Percentiles rank a stretch among this genome's conserved stretches.
phyloP scores from a whole-genome alignment of 306 rosid species.

The Citrullus mucosospermus region DNA sequence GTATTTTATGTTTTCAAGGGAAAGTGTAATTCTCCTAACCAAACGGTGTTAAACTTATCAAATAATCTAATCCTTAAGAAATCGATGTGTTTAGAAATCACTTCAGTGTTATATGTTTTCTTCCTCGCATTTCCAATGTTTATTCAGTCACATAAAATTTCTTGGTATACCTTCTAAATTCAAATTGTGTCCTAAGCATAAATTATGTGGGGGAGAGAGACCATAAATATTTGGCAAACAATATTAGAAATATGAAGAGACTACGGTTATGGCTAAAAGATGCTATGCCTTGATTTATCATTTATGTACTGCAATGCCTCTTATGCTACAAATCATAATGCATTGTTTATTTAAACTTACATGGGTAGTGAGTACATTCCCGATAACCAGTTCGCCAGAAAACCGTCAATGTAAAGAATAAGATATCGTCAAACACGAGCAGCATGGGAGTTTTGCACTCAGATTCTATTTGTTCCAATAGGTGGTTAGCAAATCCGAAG shows the following conservation, averaged over 20 bases:
- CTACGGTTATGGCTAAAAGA: background rate
- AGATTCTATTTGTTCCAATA: slow-evolving; percentile 15
- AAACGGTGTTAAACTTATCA: background rate
- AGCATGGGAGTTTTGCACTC: background rate
- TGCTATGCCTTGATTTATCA: background rate
- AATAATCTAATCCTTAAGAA: background rate
- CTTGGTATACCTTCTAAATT: background rate
- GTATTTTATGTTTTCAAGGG: no score
- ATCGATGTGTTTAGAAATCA: background rate
- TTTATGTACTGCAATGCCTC: background rate
- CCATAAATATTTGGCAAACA: background rate
- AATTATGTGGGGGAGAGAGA: background rate
- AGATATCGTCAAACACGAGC: background rate
- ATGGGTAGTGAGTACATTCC: background rate
- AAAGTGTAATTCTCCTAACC: background rate
- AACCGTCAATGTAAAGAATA: background rate
- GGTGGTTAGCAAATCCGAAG: slow-evolving; percentile 49
- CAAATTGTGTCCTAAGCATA: background rate
- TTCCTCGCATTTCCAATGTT: background rate
- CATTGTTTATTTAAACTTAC: background rate
- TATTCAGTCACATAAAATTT: background rate
- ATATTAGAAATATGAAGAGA: background rate
- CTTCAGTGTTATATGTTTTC: background rate
- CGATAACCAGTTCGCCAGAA: background rate
- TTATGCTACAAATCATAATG: background rate